Percentiles rank a stretch among this genome's conserved stretches.
Evolutionary conservation across 2,329 filamentous ascomycete genomes (phyloP).

Genomic region (Gaeumannomyces sp.): DNA sequence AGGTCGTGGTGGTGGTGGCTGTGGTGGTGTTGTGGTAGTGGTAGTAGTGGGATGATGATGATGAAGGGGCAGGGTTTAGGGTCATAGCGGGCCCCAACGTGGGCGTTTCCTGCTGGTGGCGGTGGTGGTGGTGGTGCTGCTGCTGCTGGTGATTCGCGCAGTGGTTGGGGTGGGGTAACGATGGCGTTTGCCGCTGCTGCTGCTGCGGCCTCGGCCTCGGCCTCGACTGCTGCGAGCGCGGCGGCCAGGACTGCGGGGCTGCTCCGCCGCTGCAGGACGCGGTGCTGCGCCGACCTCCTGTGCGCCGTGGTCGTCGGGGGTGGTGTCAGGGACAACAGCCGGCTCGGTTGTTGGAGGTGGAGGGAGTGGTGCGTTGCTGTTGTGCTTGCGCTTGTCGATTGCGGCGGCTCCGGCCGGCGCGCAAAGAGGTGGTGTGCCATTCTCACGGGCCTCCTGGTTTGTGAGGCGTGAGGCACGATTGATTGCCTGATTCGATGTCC

Average conservation of each 20-base stretch:
- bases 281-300: neutral
- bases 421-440: conserved; percentile 9
- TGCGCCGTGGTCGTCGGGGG: too few species aligned
- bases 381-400: neutral
- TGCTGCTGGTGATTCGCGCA: too few species aligned
- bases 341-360: too few species aligned
- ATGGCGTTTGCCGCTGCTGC: neutral
- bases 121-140: neutral
- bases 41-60: neutral
- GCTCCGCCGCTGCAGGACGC: conserved; percentile 7
- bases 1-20: neutral
- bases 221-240: neutral
- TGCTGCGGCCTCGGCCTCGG: neutral
- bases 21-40: neutral
- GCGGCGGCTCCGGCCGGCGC: conserved; percentile 2
- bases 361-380: too few species aligned
- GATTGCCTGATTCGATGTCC: too few species aligned
- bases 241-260: conserved; percentile 2
- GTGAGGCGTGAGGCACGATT: neutral
- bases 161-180: too few species aligned
- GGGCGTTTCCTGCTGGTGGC: neutral
- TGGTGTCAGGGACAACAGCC: too few species aligned
- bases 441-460: neutral
- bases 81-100: neutral
- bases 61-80: neutral